These are phyloP conservation scores for Heliamphora exappendiculata DNA, from an alignment of 148 eudicot genomes.

Conservation along the genomic window DNA sequence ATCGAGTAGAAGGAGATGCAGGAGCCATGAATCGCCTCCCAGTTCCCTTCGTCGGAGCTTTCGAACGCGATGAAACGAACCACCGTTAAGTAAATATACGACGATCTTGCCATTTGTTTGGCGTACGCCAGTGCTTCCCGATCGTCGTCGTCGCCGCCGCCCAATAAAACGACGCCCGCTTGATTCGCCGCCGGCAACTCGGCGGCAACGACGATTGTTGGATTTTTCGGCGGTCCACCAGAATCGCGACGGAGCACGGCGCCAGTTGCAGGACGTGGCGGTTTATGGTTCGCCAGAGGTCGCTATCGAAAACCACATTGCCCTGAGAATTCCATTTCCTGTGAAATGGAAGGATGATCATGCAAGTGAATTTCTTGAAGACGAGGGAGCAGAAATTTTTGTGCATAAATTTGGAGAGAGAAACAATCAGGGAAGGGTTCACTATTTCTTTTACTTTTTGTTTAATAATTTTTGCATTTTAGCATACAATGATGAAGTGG, in stretches of 20 bases:
- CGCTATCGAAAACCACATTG: slow-evolving; percentile 17
- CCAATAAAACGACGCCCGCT: slow-evolving; percentile 20
- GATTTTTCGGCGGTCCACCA: slow-evolving; percentile 27
- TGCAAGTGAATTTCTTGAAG: too few species aligned
- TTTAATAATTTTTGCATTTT: too few species aligned
- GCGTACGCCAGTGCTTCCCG: slow-evolving; percentile 31
- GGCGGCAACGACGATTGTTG: background rate
- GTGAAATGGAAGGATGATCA: slow-evolving; percentile 36
- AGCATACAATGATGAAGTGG: too few species aligned
- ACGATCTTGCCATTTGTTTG: slow-evolving; percentile 17
- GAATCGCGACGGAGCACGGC: slow-evolving; percentile 29
- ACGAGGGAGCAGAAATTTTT: too few species aligned
- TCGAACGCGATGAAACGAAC: too few species aligned
- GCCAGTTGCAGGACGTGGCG: slow-evolving; percentile 14
- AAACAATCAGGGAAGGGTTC: slow-evolving; percentile 20
- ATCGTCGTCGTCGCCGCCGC: slow-evolving; percentile 30
- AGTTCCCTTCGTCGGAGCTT: background rate
- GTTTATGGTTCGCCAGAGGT: slow-evolving; percentile 16
- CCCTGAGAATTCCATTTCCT: slow-evolving; percentile 35
- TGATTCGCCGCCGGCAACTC: background rate
- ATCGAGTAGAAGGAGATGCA: too few species aligned
- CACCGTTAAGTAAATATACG: background rate
- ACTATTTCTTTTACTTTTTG: too few species aligned
- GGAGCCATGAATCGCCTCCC: slow-evolving; percentile 1
- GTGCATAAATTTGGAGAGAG: too few species aligned